Evolutionary conservation across 73 alveolate species (phyloP).

Genomic region (Durusdinium trenchii): DNA sequence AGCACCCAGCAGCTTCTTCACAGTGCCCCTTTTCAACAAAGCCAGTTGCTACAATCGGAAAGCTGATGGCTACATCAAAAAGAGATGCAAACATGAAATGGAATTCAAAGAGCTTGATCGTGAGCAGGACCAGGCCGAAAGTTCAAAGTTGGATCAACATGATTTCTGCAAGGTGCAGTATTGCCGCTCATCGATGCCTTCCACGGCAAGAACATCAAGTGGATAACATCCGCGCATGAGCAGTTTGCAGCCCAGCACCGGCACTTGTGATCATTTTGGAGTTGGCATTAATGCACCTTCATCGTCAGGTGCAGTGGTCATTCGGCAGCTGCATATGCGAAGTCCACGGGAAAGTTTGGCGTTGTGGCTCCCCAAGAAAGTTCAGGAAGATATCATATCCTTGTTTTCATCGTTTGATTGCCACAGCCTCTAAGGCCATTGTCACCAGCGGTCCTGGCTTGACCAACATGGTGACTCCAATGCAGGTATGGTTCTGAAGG

Average conservation of each 20-base stretch:
- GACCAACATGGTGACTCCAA: constrained; percentile 91
- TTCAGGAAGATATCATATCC: background rate
- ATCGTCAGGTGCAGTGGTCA: constrained; percentile 86
- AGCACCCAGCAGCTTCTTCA: no score
- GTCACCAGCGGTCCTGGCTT: constrained; percentile 95
- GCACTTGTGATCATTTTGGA: background rate
- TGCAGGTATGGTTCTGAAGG: constrained; percentile 39
- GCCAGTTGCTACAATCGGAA: no score
- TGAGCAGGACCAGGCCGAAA: background rate
- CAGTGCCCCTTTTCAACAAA: no score
- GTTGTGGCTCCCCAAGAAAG: constrained; percentile 34
- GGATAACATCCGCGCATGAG: constrained; percentile 78
- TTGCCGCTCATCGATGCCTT: constrained; percentile 91
- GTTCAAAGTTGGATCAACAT: no score
- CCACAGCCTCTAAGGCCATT: constrained; percentile 28
- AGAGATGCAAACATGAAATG: background rate
- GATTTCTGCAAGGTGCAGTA: constrained; percentile 68
- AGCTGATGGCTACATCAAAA: background rate
- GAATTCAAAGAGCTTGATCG: background rate
- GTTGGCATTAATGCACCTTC: background rate
- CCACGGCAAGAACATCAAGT: constrained; percentile 86
- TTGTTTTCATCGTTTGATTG: background rate
- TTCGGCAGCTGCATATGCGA: constrained; percentile 87
- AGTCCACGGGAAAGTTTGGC: constrained; percentile 91
- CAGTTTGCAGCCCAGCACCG: constrained; percentile 53